Base-by-base conservation (phyloP, 1,284 basidiomycete species). In the Cystobasidium sp. region DNA sequence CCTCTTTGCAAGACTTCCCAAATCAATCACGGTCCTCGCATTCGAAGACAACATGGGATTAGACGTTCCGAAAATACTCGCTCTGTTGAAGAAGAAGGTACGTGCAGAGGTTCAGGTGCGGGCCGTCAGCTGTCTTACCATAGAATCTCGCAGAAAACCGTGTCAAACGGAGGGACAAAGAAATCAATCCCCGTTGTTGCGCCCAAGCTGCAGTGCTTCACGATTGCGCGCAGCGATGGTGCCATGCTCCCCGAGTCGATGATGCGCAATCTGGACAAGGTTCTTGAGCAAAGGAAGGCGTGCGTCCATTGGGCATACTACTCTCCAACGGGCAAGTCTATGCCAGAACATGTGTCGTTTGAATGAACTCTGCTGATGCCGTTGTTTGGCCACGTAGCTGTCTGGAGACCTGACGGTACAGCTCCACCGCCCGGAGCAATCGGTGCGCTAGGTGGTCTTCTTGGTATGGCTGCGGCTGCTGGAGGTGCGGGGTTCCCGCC, bases 11-110 rank as follows among this genome's bases (percentile, higher is more conserved):
- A 46, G 70, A 18, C 62, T 73, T 12, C 70, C 70, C 24, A 73
- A 58, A 37, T 37, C 49, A 9, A 58, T 73, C n/a, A 53, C 43
- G 16, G 70, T 73, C 20, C 62, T 73, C 14, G 70, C 70, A 0
- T 52, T 73, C 41, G 63, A 73, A 37, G 63, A 73, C 63, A 73
- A 73, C 43, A 16, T 61, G 22, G 70, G 70, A 16, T 14, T 73
- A 12, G 70, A 73, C 39, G 47, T 73, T n/a, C 16, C n/a, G 2
- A 65, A 66, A 49, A 49, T 66, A 4, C 51, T 62, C 18, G 56
- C 51, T n/a, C 18, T 73, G 31, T 24, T 73, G 24, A 73, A 73
- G 53, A 65, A 66, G 62, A 65, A 73, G 70, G 70, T 73, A 12
- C 6, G 58, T 62, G 44, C 44, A 5, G 47, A 22, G 7, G 24